Base-by-base conservation (phyloP, 2,329 filamentous ascomycete genomes). In the Penicillium sp. region DNA sequence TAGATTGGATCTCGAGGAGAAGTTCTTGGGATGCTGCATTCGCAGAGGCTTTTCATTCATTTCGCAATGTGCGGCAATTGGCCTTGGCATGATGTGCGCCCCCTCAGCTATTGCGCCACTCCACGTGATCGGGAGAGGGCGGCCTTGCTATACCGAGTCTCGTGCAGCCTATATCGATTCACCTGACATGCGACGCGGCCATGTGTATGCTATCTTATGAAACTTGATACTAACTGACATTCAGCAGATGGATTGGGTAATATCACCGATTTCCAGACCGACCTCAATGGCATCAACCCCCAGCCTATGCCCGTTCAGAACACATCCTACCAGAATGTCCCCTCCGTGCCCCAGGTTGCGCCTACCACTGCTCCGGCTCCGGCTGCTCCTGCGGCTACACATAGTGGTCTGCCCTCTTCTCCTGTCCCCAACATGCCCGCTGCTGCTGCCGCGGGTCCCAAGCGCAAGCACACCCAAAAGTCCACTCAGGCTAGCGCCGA, bases 401-500 rank as follows among this genome's bases (percentile, higher is more conserved):
- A 49, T 18, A 54, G 42, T 18, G 57, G 20, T 1, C 20, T 61
- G 13, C 50, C 54, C 18, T 54, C 59, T 2, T 50, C 62, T 8
- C 46, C 58, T 6, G 46, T 57, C 13, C 48, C 53, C 12, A 50
- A 47, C 23, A 15, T 40, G 20, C 25, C 24, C 13, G 45, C 52
- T 35, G 42, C 51, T n/a, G 15, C 63, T 6, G 40, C 55, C 18
- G 51, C 66, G n/a, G 62, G 45, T 3, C 56, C 65, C 6, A 70
- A 71, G 60, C 68, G 67, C 53, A 70, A 70, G 55, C 62, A 64
- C 50, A 61, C 77, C 3, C 60, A 68, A 23, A 66, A 69, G 51
- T 41, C 58, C 0, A 52, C 56, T 69, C 53, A 60, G 41, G 68
- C 78, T 42, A 81, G 70, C 62, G 79, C 86, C 28, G 87, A 91